Base-by-base conservation (phyloP, 768 basidiomycete species). In the Lyophyllum semitale region DNA sequence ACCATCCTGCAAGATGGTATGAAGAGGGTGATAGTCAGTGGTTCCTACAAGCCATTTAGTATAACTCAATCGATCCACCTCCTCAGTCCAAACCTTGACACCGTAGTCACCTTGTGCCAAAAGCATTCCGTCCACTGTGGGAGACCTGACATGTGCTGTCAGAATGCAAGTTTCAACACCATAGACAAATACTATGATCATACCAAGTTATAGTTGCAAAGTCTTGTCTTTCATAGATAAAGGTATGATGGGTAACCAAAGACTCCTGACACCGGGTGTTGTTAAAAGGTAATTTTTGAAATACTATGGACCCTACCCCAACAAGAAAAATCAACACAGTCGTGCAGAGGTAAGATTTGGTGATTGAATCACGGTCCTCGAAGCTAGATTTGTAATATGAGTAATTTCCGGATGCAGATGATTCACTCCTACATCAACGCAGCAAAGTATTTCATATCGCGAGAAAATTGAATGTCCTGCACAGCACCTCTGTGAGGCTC, bases 131-230 rank as follows among this genome's bases (percentile, higher is more conserved):
- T 77, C 76, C 13, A 89, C 87, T 30, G 75, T 78, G 0, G 88
- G 87, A 15, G 87, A 87, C 87, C 84, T 85, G 53, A 18, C 38
- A 12, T 27, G 35, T 6, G 37, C 29, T 48, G 22, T 54, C 20
- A 44, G 18, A 46, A 45, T n/a, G 38, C 43, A 25, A 45, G 27
- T 35, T 23, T n/a, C 12, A 50, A 37, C 13, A 25, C 8, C n/a
- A 13, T 32, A 22, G 9, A 35, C 37, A 32, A 33, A 46, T n/a
- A n/a, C n/a, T n/a, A 17, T 2, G 20, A 20, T 30, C 71, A 50
- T 54, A 85, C 87, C 89, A 91, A 27, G 87, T 87, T 29, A 90
- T 88, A 68, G 89, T 88, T 30, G 84, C 82, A 30, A 89, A 84
- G 67, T 89, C 89, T n/a, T 85, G 85, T 57, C 82, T 78, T 4